Conservation (phyloP, 2,329 filamentous ascomycete genomes). For the Diaporthe vexans region DNA sequence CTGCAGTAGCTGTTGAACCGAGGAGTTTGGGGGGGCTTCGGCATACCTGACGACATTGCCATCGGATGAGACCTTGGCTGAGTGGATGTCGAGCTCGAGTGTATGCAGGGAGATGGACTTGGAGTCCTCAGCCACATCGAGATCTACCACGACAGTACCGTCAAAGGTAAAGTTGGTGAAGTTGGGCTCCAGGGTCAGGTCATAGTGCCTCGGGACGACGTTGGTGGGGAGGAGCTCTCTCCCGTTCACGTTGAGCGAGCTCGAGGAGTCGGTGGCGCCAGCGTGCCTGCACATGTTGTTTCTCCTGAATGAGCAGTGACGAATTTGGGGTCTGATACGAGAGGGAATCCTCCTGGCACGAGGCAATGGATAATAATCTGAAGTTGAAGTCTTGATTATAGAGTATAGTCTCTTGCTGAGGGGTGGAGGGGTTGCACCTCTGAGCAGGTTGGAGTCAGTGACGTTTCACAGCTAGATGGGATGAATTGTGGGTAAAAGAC, state of each 20-base stretch:
- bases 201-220: constrained; percentile 92
- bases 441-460: constrained; percentile 36
- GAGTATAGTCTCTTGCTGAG: constrained; percentile 39
- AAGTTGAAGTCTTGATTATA: constrained; percentile 36
- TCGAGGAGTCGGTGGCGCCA: constrained; percentile 51
- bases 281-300: constrained; percentile 75
- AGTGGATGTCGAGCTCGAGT: constrained; percentile 86
- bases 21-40: neutral
- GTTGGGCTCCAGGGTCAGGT: constrained; percentile 91
- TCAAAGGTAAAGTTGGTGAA: constrained; percentile 90
- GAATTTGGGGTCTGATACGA: constrained; percentile 46
- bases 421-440: constrained; percentile 33
- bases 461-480: constrained; percentile 25
- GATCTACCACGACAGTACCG: constrained; percentile 86
- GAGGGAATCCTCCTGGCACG: constrained; percentile 39
- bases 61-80: constrained; percentile 75
- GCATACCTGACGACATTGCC: constrained; percentile 65
- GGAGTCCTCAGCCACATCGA: constrained; percentile 88
- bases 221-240: constrained; percentile 92
- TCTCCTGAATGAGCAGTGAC: constrained; percentile 82
- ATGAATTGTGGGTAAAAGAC: constrained; percentile 32
- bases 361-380: constrained; percentile 35
- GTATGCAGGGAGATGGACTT: constrained; percentile 90
- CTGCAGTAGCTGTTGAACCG: neutral
- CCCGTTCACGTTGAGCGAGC: constrained; percentile 58